phyloP scores from a whole-genome alignment of 805 yeast genomes.

The Candida koratica region DNA sequence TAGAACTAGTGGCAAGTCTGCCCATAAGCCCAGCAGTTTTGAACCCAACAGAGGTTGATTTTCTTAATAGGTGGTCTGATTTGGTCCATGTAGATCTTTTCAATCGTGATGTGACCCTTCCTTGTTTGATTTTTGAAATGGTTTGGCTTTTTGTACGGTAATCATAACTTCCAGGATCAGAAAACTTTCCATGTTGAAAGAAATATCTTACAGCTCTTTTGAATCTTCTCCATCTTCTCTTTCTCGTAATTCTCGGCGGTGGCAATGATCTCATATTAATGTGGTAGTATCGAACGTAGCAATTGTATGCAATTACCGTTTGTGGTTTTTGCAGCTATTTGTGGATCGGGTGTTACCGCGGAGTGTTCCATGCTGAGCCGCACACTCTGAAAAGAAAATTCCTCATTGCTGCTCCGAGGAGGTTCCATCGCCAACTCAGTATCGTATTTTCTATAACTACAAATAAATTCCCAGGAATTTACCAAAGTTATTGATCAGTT shows the following conservation, averaged over 20 bases:
- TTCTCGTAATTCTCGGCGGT: slow-evolving; percentile 32
- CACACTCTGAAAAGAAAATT: neutral
- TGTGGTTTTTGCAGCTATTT: slow-evolving; percentile 2
- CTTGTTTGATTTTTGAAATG: slow-evolving; percentile 24
- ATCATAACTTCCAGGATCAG: slow-evolving; percentile 21
- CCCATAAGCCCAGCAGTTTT: slow-evolving; percentile 21
- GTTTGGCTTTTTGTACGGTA: slow-evolving; percentile 15
- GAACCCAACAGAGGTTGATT: slow-evolving; percentile 19
- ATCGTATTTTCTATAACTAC: neutral
- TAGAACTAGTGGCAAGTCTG: slow-evolving; percentile 18
- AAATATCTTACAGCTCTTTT: slow-evolving; percentile 26
- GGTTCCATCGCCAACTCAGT: neutral
- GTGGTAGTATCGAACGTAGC: too few relatives aligned
- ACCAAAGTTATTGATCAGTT: neutral
- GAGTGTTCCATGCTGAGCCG: neutral
- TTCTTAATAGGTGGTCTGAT: slow-evolving; percentile 16
- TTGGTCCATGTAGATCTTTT: slow-evolving; percentile 14
- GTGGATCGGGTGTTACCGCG: slow-evolving; percentile 1
- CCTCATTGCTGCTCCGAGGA: neutral
- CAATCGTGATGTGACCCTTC: slow-evolving; percentile 21
- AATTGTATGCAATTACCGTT: neutral
- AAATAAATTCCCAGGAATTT: neutral
- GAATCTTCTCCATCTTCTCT: slow-evolving; percentile 29
- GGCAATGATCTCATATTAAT: slow-evolving; percentile 33
- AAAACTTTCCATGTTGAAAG: slow-evolving; percentile 24